Conservation (phyloP, 768 basidiomycete species). For the Auricularia cornea region DNA sequence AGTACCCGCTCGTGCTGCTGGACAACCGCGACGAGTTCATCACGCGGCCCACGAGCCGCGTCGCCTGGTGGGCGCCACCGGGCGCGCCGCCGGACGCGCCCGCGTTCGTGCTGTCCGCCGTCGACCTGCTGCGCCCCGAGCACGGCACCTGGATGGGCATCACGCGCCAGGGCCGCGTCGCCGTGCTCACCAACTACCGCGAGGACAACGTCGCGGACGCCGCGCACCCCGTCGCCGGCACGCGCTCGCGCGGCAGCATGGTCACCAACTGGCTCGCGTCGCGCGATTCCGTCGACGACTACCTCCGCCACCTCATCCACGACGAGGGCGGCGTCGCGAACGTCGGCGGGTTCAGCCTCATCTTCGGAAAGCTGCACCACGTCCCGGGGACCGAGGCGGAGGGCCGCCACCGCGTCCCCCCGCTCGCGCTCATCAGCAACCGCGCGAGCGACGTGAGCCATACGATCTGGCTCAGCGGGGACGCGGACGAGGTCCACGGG, state of each 20-base stretch:
- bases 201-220: not conserved
- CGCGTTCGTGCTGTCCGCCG: not conserved
- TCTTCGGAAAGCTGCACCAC: not conserved
- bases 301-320: not conserved
- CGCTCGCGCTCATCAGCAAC: not conserved
- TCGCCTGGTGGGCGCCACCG: not conserved
- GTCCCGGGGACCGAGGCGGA: not conserved
- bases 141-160: conserved; percentile 16
- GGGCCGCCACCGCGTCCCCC: not conserved
- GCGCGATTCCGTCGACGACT: not conserved
- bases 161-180: conserved; percentile 10
- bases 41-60: not conserved
- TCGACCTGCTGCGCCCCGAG: not conserved
- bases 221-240: not conserved
- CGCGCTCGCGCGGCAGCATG: not conserved
- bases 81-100: not conserved
- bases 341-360: not conserved
- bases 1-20: not conserved
- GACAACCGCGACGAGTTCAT: conserved; percentile 9
- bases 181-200: conserved; percentile 6
- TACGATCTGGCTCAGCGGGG: not conserved
- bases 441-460: not conserved
- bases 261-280: not conserved
- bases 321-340: not conserved
- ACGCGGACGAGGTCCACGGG: not conserved